A percentile compares a stretch with the other conserved stretches of the same genome.
Evolutionary conservation across 495 filamentous ascomycete species (phyloP).

Genomic region (Symbiotaphrina buchneri): DNA sequence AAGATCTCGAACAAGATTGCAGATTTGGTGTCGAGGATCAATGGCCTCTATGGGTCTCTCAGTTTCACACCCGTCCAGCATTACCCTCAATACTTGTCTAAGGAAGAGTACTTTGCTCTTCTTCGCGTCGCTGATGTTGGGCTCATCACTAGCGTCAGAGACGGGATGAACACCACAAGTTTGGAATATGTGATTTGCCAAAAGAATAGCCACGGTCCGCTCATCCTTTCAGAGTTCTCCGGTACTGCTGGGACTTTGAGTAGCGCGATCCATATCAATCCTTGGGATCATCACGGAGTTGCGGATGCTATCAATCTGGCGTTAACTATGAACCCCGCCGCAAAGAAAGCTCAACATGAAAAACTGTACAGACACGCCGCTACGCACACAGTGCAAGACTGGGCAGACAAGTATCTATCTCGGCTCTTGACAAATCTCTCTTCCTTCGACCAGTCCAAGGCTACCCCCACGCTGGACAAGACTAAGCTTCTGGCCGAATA

Average conservation of each 20-base stretch:
- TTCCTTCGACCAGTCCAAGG: slow-evolving; percentile 48
- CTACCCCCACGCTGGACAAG: slow-evolving; percentile 51
- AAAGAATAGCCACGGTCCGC: slow-evolving; percentile 54
- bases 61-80: slow-evolving; percentile 77
- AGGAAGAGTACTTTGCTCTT: slow-evolving; percentile 78
- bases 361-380: slow-evolving; percentile 66
- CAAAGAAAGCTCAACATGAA: slow-evolving; percentile 30
- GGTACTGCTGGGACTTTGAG: slow-evolving; percentile 72
- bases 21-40: slow-evolving; percentile 73
- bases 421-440: slow-evolving; percentile 56
- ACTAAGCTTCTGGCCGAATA: slow-evolving; percentile 46
- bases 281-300: slow-evolving; percentile 68
- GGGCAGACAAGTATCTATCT: slow-evolving; percentile 55
- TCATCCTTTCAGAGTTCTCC: slow-evolving; percentile 90
- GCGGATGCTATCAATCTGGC: slow-evolving; percentile 61
- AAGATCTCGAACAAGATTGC: slow-evolving; percentile 68
- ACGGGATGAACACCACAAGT: slow-evolving; percentile 94
- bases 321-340: slow-evolving; percentile 41
- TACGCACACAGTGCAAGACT: slow-evolving; percentile 59
- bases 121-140: slow-evolving; percentile 72
- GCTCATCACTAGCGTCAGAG: slow-evolving; percentile 75
- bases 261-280: slow-evolving; percentile 82
- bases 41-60: slow-evolving; percentile 66
- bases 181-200: slow-evolving; percentile 87
- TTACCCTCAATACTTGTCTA: slow-evolving; percentile 72